Base-by-base conservation (phyloP, 2,329 filamentous ascomycete genomes). In the Cytospora piceae region DNA sequence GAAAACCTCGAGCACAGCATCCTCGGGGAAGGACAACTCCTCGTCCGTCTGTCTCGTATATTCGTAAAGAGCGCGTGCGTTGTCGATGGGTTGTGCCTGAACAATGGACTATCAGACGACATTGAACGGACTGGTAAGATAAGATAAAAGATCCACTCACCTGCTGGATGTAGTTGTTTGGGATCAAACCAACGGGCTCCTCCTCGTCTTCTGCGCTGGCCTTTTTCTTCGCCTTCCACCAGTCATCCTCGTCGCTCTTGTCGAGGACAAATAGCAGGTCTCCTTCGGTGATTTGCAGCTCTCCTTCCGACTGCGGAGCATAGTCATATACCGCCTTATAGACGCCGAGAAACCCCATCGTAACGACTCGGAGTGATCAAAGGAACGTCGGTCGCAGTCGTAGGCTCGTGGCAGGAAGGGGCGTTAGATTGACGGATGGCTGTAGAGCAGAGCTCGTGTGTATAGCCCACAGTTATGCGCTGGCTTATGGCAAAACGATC, bases 31-130 rank as follows among this genome's bases (percentile, higher is more conserved):
- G 29, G 94, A 98, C 12, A 99, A 83, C 79, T 99, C 95, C 78
- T 99, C 95, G 74, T 99, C 95, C 29, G 95, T 99, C 80, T 99
- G 95, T 72, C 94, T 88, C 59, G 92, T 92, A 77, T 99, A 99
- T 77, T 99, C 95, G 81, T 94, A 99, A n/a, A 98, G 86, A n/a
- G 95, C 92, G 77, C 90, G 93, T 58, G 94, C 95, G 71, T 89
- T 84, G 68, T 87, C 70, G 69, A 83, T 76, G 27, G 89, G 86
- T 75, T 82, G 78, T 65, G 87, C 85, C 84, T 90, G 32, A 9
- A 32, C 31, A 27, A 20, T 49, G 31, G 14, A 6, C 20, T 17
- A 42, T 65, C 27, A 67, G 65, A 60, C 15, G 32, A 6, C 24
- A 46, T n/a, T 27, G 24, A 20, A 57, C 27, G 52, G 22, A 57